These are phyloP conservation scores for Avena insularis DNA, from an alignment of 176 grass and related monocot species.

Conservation along the genomic window DNA sequence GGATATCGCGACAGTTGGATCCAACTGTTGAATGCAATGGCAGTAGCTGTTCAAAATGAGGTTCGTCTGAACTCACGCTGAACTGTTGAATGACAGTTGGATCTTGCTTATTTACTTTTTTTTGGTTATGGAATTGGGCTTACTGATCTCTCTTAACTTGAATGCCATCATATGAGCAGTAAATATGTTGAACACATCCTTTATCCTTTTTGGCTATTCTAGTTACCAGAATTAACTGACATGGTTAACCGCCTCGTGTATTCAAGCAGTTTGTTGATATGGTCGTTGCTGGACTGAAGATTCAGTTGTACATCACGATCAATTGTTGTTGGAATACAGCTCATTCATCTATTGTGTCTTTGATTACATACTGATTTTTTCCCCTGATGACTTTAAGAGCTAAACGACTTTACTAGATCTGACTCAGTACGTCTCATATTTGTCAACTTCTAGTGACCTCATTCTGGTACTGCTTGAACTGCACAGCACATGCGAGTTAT, in stretches of 20 bases:
- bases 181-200: not conserved
- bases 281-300: not conserved
- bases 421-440: constrained; percentile 12
- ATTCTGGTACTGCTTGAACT: not conserved
- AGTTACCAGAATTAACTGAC: not conserved
- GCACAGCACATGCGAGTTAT: not conserved
- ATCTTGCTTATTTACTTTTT: not conserved
- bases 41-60: not conserved
- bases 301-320: not conserved
- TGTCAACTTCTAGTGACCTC: not conserved
- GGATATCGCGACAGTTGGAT: not conserved
- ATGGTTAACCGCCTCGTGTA: not conserved
- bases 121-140: not conserved
- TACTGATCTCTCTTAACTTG: not conserved
- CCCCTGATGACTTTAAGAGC: not conserved
- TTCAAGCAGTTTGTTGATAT: not conserved
- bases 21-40: not conserved
- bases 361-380: not conserved
- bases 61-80: not conserved
- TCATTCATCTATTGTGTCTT: not conserved
- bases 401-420: not conserved
- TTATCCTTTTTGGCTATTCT: not conserved
- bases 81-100: too few relatives aligned
- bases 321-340: not conserved
- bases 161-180: not conserved